Base-by-base conservation (phyloP, 257 asterid species). In the Perilla frutescens region DNA sequence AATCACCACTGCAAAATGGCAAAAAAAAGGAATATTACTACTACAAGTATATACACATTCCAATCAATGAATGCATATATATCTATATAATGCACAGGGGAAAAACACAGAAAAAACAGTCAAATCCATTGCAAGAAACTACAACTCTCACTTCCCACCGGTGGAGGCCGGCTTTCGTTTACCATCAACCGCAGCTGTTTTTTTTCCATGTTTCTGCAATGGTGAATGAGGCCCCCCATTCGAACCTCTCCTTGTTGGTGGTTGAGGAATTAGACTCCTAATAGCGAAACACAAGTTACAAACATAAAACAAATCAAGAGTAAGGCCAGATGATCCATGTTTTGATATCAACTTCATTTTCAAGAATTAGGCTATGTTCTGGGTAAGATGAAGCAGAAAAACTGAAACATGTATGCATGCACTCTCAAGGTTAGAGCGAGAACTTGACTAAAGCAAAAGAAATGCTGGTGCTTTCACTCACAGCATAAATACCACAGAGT, bases 251-350 rank as follows among this genome's bases (percentile, higher is more conserved):
- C 84, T 85, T 5, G 83, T 63, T 54, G 91, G 77, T 6, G 92
- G 83, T 50, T 85, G 76, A 31, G 92, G 96, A 66, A 87, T 87
- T 56, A 71, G 76, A 77, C 93, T 88, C 93, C 96, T 88, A 66
- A 14, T 57, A 44, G 58, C 14, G 40, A 12, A 29, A 40, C 10
- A 70, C 6, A 53, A 10, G 9, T 47, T 20, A 40, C 6, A 40
- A 20, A 55, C 26, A n/a, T n/a, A n/a, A n/a, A n/a, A n/a, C n/a
- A n/a, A n/a, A n/a, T n/a, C n/a, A n/a, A n/a, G n/a, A 65, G 4
- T 43, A 34, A 54, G 55, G 34, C 49, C 65, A 63, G 31, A 34
- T 29, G 57, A 65, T 15, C 41, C 13, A 47, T 15, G 34, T 12
- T 66, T 40, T 26, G 51, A 26, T 12, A 26, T 72, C 70, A 62